phyloP scores from a whole-genome alignment of 345 rosid species.

The Carallia pectinifolia region DNA sequence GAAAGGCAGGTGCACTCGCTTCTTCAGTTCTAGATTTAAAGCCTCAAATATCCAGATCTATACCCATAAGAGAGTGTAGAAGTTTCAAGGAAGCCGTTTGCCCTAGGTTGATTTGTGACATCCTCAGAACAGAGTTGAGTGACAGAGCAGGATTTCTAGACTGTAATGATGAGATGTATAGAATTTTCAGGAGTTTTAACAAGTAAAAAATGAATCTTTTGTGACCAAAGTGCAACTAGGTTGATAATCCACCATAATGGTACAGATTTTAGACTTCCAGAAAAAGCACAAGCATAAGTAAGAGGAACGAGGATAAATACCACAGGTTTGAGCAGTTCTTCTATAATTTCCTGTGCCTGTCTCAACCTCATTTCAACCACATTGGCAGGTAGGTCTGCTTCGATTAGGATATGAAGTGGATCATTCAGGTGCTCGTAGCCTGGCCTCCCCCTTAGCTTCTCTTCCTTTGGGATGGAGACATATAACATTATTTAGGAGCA shows the following conservation, averaged over 20 bases:
- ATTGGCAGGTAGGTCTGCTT: constrained; percentile 26
- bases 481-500: constrained; percentile 3
- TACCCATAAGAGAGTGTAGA: not conserved
- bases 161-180: not conserved
- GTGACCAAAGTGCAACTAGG: not conserved
- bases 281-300: not conserved
- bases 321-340: constrained; percentile 30
- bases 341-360: constrained; percentile 29
- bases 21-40: not conserved
- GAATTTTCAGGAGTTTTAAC: not conserved
- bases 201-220: not conserved
- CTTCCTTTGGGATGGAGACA: constrained; percentile 11
- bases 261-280: not conserved
- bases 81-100: not conserved
- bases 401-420: constrained; percentile 28
- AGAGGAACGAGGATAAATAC: constrained; percentile 10
- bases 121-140: not conserved
- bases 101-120: too few relatives aligned
- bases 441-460: constrained; percentile 25
- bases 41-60: constrained; percentile 2
- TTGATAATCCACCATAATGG: not conserved
- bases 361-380: constrained; percentile 21
- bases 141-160: not conserved
- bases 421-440: constrained; percentile 32
- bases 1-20: too few relatives aligned